A percentile compares a stretch with the other conserved stretches of the same genome.
phyloP scores from a whole-genome alignment of 2,329 filamentous ascomycete species.

The Botrytis aclada region DNA sequence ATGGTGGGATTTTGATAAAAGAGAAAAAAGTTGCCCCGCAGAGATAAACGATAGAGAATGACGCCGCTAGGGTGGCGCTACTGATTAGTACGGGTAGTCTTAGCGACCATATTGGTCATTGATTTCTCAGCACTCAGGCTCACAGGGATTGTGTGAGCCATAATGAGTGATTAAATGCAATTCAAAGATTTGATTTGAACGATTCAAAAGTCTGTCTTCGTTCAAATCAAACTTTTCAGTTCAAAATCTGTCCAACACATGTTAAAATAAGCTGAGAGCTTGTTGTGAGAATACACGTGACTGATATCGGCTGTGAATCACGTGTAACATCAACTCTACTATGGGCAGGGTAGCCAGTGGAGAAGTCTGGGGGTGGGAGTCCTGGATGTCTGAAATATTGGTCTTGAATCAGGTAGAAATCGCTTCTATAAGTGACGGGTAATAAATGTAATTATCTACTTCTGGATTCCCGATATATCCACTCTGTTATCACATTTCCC shows the following conservation, averaged over 20 bases:
- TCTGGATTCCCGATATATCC: not conserved
- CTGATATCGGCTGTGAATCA: not conserved
- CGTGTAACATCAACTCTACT: not conserved
- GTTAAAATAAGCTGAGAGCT: not conserved
- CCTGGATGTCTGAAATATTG: not conserved
- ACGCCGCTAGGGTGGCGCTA: slow-evolving; percentile 13
- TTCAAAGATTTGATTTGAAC: too few relatives aligned
- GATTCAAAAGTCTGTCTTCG: not conserved
- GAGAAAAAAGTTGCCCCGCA: slow-evolving; percentile 32
- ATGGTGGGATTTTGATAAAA: slow-evolving; percentile 28
- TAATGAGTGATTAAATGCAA: not conserved
- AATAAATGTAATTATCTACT: not conserved
- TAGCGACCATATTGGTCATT: not conserved
- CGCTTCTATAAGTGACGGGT: not conserved
- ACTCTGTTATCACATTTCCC: not conserved
- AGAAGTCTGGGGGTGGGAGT: not conserved
- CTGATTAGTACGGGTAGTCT: slow-evolving; percentile 1
- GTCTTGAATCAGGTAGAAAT: not conserved
- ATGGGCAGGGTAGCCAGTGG: not conserved
- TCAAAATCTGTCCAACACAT: not conserved
- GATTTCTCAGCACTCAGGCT: slow-evolving; percentile 6
- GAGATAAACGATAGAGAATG: slow-evolving; percentile 21
- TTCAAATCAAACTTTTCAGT: not conserved
- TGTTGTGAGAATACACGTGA: not conserved
- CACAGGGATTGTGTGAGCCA: not conserved